A percentile compares a stretch with the other conserved stretches of the same genome.
Evolutionary conservation across 176 grass and related monocot species (phyloP).

Genomic region (Paspalum notatum): DNA sequence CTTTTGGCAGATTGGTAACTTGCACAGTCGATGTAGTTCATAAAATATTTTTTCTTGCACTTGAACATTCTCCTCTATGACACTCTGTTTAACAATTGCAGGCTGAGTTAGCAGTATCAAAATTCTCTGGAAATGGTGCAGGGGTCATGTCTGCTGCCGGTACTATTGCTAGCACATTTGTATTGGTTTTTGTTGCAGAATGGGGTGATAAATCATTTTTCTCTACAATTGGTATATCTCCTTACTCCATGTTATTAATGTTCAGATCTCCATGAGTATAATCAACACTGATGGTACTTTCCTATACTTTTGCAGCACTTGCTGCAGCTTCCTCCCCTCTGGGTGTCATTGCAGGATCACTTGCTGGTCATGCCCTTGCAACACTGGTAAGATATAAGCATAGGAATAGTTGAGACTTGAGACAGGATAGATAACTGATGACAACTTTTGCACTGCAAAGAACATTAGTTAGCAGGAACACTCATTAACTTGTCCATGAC

Average conservation of each 20-base stretch:
- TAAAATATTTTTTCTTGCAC: not conserved
- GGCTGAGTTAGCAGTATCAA: constrained; percentile 94
- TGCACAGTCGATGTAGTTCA: not conserved
- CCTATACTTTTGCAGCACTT: constrained; percentile 68
- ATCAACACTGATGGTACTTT: constrained; percentile 29
- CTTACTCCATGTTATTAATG: not conserved
- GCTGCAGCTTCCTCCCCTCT: constrained; percentile 96
- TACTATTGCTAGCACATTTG: constrained; percentile 86
- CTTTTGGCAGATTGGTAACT: not conserved
- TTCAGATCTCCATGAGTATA: constrained; percentile 4
- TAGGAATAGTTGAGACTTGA: not conserved
- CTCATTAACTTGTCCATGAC: not conserved
- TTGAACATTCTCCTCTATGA: constrained; percentile 29
- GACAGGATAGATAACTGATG: not conserved
- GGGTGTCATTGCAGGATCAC: constrained; percentile 85
- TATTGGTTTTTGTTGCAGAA: constrained; percentile 97
- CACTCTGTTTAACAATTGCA: constrained; percentile 46
- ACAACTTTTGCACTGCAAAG: not conserved
- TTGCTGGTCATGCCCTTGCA: constrained; percentile 89
- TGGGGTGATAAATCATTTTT: constrained; percentile 99
- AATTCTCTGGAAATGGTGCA: constrained; percentile 92
- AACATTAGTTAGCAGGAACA: constrained; percentile 15
- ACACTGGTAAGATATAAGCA: constrained; percentile 74
- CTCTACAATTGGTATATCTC: constrained; percentile 80
- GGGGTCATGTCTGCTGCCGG: constrained; percentile 83